Evolutionary conservation across 352 stramenopile genomes (phyloP), one percentile per base, ranked within the genome.

Genomic region (Phytophthora macrochlamydospora): DNA sequence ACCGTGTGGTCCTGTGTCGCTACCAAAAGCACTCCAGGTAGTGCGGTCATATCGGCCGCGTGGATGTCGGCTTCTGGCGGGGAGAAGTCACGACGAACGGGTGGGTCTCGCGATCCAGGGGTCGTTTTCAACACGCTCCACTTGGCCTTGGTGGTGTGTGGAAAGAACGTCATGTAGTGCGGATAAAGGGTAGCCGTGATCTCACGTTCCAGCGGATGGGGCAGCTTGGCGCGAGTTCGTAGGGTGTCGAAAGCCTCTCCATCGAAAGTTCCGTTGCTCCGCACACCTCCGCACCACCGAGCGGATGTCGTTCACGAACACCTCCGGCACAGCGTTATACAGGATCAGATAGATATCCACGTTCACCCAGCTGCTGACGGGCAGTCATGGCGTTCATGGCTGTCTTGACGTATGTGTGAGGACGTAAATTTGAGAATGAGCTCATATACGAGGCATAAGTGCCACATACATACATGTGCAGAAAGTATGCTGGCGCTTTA

Each of bases 311-410:
- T 46, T 24, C 6, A 24, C 6, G 14, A 18, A n/a, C 40, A 24
- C 40, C 12, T 46, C 40, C 9, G 40, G 6, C 8, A 46, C 40
- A 46, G 40, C 40, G 4, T 46, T 46, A 13, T 46, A 46, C 0
- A 46, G 40, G 8, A 46, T 24, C 12, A 24, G 12, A 6, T 24
- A 24, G 12, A 6, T 24, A 13, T 13, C 40, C 40, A 24, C 40
- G 35, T 40, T 46, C 40, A n/a, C 4, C 3, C 12, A 46, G 14
- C 4, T 24, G 4, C 18, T 46, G 40, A 24, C 40, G 40, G 8
- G 40, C 40, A n/a, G 49, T 53, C 51, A 62, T 71, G 18, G 18
- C 18, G 18, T 24, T 24, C 18, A 24, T 24, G 18, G 18, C 18
- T 24, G 18, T 24, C 18, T 24, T 24, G 18, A 24, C 18, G 18